Base-by-base conservation (phyloP, 306 rosid species). In the Vigna unguiculata region DNA sequence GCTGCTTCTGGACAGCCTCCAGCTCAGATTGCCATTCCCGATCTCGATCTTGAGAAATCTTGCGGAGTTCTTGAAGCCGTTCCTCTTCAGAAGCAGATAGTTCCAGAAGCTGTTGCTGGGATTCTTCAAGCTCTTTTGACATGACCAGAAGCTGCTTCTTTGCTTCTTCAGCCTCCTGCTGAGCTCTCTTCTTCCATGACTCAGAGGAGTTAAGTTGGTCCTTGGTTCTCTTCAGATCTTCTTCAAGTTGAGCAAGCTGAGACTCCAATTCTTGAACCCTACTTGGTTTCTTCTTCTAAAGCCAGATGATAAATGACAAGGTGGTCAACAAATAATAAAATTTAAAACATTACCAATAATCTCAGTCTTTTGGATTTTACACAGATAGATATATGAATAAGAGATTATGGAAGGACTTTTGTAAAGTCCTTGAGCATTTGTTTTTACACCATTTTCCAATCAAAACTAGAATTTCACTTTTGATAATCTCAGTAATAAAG, bases 11-110 rank as follows among this genome's bases (percentile, higher is more conserved):
- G 66, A 90, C 87, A 46, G 97, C 98, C 85, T 90, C 93, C 14
- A 94, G 93, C 69, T 94, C 98, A 19, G 96, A 94, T 54, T 94
- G 89, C 98, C 98, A 94, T 6, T 87, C 98, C 80, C 87, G 76
- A 80, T 94, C 98, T 0, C 97, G 88, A 62, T 90, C 98, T 67
- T 94, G 98, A 52, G 98, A 91, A 59, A 94, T 78, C 74, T 83
- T 82, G 15, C 86, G 86, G 40, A 90, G 90, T 79, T 93, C 98
- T 82, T 82, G 87, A 68, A 93, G 82, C 57, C 97, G 88, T 43
- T 71, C 89, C 34, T 91, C 95, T 84, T 93, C 98, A 22, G 91
- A 91, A 72, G 86, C 85, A 63, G 98, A 89, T 40, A 89, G 78
- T 36, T 93, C 97, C 21, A 69, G 11, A 71, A 91, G 86, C 78